Conservation (phyloP, 106 monocot genomes). For the Dioscorea alata region DNA sequence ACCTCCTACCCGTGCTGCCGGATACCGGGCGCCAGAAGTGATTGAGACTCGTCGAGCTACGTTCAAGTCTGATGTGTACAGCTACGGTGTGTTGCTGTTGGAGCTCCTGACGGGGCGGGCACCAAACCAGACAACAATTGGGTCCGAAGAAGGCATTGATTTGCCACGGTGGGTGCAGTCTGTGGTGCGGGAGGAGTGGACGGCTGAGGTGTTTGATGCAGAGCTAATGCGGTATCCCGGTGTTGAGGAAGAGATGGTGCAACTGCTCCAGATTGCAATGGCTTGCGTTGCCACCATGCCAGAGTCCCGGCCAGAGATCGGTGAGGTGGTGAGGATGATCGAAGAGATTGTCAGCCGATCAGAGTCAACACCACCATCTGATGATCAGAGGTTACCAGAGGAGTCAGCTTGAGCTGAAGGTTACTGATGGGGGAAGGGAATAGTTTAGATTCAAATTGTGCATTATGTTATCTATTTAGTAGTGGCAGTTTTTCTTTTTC, state of each 20-base stretch:
- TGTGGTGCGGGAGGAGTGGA: conserved; percentile 51
- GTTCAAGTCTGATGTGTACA: conserved; percentile 56
- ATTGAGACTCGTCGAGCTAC: conserved; percentile 32
- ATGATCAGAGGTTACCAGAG: no score
- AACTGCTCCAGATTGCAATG: conserved; percentile 46
- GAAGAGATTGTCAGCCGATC: neutral
- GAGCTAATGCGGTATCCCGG: conserved; percentile 40
- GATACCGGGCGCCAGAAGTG: conserved; percentile 52
- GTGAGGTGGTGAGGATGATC: conserved; percentile 1
- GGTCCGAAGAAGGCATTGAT: conserved; percentile 42
- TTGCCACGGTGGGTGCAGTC: conserved; percentile 60
- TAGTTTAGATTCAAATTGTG: no score
- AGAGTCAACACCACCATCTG: neutral
- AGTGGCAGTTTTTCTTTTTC: no score
- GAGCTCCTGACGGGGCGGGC: conserved; percentile 57
- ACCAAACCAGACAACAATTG: conserved; percentile 32
- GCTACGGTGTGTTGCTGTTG: conserved; percentile 49
- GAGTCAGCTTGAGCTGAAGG: no score
- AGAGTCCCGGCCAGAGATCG: neutral
- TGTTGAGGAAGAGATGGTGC: conserved; percentile 57
- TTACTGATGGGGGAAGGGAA: no score
- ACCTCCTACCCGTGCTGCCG: conserved; percentile 23
- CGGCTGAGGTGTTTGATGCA: conserved; percentile 48
- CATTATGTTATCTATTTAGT: no score
- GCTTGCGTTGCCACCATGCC: conserved; percentile 25